These are phyloP conservation scores for Lactarius quietus DNA, from an alignment of 768 basidiomycete species.

Conservation along the genomic window DNA sequence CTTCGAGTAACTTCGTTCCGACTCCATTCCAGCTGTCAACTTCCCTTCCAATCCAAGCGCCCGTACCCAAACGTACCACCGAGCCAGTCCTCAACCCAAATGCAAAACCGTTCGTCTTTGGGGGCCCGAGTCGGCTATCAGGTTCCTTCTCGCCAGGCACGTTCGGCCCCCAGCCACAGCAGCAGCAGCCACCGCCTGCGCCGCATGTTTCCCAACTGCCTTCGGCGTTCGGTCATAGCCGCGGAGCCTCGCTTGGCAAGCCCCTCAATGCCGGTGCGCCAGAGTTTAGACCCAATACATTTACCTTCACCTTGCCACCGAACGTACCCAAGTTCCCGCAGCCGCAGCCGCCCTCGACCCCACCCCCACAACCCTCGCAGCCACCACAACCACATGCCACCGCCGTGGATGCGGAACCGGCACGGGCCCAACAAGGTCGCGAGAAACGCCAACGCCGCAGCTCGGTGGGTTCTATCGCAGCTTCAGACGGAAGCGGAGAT, in stretches of 20 bases:
- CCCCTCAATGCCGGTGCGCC: slow-evolving; percentile 75
- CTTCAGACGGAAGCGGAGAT: slow-evolving; percentile 51
- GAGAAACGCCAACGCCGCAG: slow-evolving; percentile 73
- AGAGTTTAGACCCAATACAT: slow-evolving; percentile 76
- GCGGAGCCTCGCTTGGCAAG: slow-evolving; percentile 51
- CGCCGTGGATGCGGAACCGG: slow-evolving; percentile 26
- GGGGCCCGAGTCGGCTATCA: slow-evolving; percentile 41
- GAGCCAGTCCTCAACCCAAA: slow-evolving; percentile 66
- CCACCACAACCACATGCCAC: slow-evolving; percentile 25
- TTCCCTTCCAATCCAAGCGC: slow-evolving; percentile 19
- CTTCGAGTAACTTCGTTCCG: slow-evolving; percentile 25
- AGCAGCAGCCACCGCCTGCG: slow-evolving; percentile 31
- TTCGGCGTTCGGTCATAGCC: slow-evolving; percentile 32
- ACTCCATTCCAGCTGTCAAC: slow-evolving; percentile 22
- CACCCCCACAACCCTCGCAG: slow-evolving; percentile 38
- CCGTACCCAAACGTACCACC: slow-evolving; percentile 25
- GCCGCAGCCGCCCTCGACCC: slow-evolving; percentile 26
- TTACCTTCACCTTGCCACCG: slow-evolving; percentile 72
- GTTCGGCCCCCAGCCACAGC: slow-evolving; percentile 31
- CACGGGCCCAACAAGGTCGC: slow-evolving; percentile 58
- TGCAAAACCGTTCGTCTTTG: slow-evolving; percentile 81
- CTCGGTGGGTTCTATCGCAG: slow-evolving; percentile 37
- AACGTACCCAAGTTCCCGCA: slow-evolving; percentile 60
- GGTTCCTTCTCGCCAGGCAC: slow-evolving; percentile 34
- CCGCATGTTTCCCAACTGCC: not conserved